Percentiles rank a stretch among this genome's conserved stretches.
phyloP scores from a whole-genome alignment of 192 early-diverging fungal species.

The Chytriomyces sp. region DNA sequence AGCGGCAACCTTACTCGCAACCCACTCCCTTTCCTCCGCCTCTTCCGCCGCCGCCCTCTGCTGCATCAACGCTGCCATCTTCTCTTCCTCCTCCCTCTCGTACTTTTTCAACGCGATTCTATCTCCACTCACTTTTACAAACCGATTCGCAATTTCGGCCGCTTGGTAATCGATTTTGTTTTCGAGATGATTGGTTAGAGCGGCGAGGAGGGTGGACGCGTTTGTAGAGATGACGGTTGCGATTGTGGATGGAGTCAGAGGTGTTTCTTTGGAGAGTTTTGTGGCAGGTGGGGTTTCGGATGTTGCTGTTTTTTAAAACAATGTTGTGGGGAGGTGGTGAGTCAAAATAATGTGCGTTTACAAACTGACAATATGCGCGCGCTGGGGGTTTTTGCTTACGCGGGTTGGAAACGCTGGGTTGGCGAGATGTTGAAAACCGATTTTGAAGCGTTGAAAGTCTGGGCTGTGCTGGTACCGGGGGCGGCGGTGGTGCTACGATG shows the following conservation, averaged over 20 bases:
- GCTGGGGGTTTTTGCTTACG: too few relatives aligned
- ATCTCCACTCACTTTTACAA: constrained; percentile 8
- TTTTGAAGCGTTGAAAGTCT: background rate
- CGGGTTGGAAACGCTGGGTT: background rate
- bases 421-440: background rate
- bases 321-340: too few relatives aligned
- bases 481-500: background rate
- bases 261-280: constrained; percentile 3
- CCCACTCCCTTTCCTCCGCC: background rate
- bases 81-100: constrained; percentile 31
- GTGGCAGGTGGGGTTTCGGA: background rate
- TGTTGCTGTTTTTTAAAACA: background rate
- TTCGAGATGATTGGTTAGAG: background rate
- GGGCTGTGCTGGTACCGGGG: background rate
- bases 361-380: too few relatives aligned
- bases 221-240: background rate
- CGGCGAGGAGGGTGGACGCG: background rate
- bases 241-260: constrained; percentile 2
- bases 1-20: too few relatives aligned
- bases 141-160: background rate
- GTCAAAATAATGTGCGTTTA: background rate
- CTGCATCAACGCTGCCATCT: background rate
- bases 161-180: constrained; percentile 19
- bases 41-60: background rate
- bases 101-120: constrained; percentile 17